Base-by-base conservation (phyloP, 345 rosid genomes). In the Ceriops zippeliana region DNA sequence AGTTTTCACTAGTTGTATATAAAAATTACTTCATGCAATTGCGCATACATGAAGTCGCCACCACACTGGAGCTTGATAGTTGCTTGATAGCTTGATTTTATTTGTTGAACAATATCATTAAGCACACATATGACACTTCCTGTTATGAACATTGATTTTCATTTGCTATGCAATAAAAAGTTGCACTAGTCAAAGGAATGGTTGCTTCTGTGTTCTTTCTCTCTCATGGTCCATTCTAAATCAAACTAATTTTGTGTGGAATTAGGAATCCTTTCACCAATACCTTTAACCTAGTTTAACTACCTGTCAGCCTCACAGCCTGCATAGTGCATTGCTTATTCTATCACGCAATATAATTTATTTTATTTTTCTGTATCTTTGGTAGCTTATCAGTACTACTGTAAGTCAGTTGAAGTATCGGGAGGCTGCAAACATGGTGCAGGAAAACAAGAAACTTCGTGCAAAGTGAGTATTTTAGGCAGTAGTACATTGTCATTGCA, bases 401-500 rank as follows among this genome's bases (percentile, higher is more conserved):
- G 61, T 74, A 32, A 80, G 30, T 54, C 80, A 32, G 65, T 70
- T 53, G 51, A 74, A 67, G 67, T 76, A 75, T 71, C 70, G 24
- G 64, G 87, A 83, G 73, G 68, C 68, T 63, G 60, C 73, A 71
- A 76, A 63, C 73, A 66, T 88, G 87, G 77, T 86, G 80, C 85
- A 83, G 70, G 84, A 85, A 83, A 88, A 89, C 81, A 73, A 79
- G 83, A 87, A 80, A 69, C 93, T 90, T 31, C 83, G 24, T 63
- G 82, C 86, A 47, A 78, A 76, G 96, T 90, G 75, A 86, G 96
- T 76, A 20, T 53, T 56, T 59, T 62, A 35, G 62, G n/a, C 7
- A 19, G 49, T 72, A 61, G 27, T 62, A 19, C 30, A 7, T 65
- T 22, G 42, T 66, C 49, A 8, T 62, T 35, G 1, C 72, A 35